These are phyloP conservation scores for Colletotrichum godetiae DNA, from an alignment of 2,329 filamentous ascomycete genomes.

Conservation along the genomic window DNA sequence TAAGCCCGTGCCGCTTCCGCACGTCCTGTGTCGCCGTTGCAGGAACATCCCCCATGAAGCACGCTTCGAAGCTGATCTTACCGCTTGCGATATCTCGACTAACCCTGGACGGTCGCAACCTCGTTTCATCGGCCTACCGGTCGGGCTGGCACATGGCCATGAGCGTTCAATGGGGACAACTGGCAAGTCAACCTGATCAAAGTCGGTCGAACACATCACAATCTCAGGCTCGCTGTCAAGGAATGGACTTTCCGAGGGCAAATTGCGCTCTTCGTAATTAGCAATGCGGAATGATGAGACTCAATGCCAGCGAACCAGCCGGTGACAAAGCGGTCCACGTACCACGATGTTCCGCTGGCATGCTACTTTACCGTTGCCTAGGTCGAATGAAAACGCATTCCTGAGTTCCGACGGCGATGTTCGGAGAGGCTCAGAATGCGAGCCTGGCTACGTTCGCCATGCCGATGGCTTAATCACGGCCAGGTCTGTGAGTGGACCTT, in stretches of 20 bases:
- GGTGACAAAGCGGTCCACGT: not conserved
- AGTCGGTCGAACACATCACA: slow-evolving; percentile 7
- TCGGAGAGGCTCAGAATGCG: slow-evolving; percentile 18
- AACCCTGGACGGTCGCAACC: slow-evolving; percentile 9
- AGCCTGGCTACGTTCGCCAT: slow-evolving; percentile 15
- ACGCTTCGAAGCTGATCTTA: not conserved
- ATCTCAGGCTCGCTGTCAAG: not conserved
- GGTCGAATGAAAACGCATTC: slow-evolving; percentile 1
- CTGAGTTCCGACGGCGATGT: slow-evolving; percentile 15
- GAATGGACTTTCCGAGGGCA: slow-evolving; percentile 11
- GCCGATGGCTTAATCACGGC: slow-evolving; percentile 9
- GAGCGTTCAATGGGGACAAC: not conserved
- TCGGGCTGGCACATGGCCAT: not conserved
- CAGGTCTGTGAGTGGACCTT: not conserved
- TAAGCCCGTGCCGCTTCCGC: not conserved
- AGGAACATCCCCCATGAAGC: not conserved
- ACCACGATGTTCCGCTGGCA: slow-evolving; percentile 1
- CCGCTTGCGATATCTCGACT: not conserved
- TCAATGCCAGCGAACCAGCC: slow-evolving; percentile 10
- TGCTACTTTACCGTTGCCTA: slow-evolving; percentile 15
- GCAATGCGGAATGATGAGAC: slow-evolving; percentile 17
- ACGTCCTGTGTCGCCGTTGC: not conserved
- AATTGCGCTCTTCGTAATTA: not conserved
- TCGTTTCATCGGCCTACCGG: slow-evolving; percentile 10
- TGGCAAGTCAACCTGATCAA: not conserved